phyloP scores from a whole-genome alignment of 345 rosid species.

The Passiflora organensis region DNA sequence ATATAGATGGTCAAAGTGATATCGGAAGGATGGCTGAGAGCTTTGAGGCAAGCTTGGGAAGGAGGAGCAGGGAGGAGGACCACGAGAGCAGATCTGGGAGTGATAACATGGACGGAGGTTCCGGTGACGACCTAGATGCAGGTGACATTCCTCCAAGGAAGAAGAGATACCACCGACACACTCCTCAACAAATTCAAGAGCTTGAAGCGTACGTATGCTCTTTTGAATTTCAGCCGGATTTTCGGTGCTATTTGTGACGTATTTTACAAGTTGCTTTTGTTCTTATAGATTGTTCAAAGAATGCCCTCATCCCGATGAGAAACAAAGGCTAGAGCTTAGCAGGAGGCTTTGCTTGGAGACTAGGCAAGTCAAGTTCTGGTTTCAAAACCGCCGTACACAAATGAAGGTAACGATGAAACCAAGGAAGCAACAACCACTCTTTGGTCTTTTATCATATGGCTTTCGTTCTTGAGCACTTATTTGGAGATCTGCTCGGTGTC shows the following conservation, averaged over 20 bases:
- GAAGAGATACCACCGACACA: conserved; percentile 99
- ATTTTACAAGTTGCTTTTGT: too few relatives aligned
- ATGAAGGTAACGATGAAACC: conserved; percentile 57
- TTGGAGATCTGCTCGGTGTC: too few relatives aligned
- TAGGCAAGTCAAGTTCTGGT: conserved; percentile 96
- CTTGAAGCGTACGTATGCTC: conserved; percentile 83
- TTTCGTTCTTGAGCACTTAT: neutral
- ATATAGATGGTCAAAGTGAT: conserved; percentile 41
- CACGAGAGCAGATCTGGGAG: conserved; percentile 92
- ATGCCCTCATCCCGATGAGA: conserved; percentile 96
- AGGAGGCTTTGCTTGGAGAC: conserved; percentile 75
- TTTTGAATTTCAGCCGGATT: too few relatives aligned
- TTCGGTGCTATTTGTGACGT: too few relatives aligned
- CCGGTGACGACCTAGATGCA: conserved; percentile 93
- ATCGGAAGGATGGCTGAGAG: conserved; percentile 15
- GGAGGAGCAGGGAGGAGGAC: conserved; percentile 28
- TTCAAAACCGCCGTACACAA: conserved; percentile 90
- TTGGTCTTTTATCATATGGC: neutral
- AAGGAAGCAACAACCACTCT: neutral
- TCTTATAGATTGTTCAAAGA: conserved; percentile 68
- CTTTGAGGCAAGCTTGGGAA: conserved; percentile 10
- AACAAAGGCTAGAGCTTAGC: conserved; percentile 78
- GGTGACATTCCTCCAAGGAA: conserved; percentile 82
- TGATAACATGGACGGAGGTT: conserved; percentile 84
- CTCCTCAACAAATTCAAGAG: conserved; percentile 99